Percentiles rank a stretch among this genome's conserved stretches.
Conservation (phyloP, 2,329 filamentous ascomycete genomes). For the Thermoascus crustaceus region DNA sequence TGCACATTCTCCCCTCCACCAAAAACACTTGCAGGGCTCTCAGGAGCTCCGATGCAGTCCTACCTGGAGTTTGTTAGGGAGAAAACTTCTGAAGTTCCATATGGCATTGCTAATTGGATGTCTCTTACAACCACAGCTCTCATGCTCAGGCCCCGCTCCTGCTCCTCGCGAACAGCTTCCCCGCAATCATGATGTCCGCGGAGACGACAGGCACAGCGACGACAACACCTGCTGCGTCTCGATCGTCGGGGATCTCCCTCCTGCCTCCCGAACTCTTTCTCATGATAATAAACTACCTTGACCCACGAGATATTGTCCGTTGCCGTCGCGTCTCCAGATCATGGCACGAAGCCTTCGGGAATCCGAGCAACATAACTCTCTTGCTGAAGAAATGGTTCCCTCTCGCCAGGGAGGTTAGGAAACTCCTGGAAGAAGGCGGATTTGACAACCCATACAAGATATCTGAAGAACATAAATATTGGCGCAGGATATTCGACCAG, state of each 20-base stretch:
- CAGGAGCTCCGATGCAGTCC: too few species aligned
- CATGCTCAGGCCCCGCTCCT: too few species aligned
- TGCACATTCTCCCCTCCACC: background rate
- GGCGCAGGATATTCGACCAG: slow-evolving; percentile 36
- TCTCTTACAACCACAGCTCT: slow-evolving; percentile 5
- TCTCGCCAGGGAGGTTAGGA: slow-evolving; percentile 45
- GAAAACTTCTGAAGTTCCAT: background rate
- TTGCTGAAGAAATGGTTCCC: slow-evolving; percentile 48
- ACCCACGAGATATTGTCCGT: slow-evolving; percentile 43
- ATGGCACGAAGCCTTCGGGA: slow-evolving; percentile 45
- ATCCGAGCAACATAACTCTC: slow-evolving; percentile 38
- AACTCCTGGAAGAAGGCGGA: slow-evolving; percentile 12
- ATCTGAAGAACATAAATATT: slow-evolving; percentile 6
- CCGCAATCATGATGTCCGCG: background rate
- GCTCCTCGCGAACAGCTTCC: background rate
- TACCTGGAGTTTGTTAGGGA: too few species aligned
- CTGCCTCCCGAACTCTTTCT: slow-evolving; percentile 54
- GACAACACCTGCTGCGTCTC: too few species aligned
- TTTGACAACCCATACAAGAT: background rate
- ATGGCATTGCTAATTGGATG: slow-evolving; percentile 5
- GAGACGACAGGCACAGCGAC: background rate
- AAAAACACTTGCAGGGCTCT: background rate
- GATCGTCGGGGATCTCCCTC: slow-evolving; percentile 15
- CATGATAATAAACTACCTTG: slow-evolving; percentile 43
- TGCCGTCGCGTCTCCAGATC: slow-evolving; percentile 46